phyloP scores from a whole-genome alignment of 176 grass and related monocot genomes.

The Eragrostis curvula region DNA sequence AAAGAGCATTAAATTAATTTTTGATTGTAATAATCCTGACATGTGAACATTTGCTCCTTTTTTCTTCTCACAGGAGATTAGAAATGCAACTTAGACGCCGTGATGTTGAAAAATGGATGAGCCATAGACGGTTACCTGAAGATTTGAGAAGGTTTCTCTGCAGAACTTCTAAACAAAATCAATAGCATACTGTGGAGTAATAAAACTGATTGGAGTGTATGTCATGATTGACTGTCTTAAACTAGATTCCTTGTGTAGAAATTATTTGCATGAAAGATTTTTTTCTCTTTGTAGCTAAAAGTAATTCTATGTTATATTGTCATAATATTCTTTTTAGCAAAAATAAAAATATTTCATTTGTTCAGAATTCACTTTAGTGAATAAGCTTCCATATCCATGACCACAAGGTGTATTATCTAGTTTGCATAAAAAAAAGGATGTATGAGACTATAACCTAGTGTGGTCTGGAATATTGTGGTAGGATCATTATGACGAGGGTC shows the following conservation, averaged over 20 bases:
- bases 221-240: slow-evolving; percentile 12
- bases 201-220: neutral
- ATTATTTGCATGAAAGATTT: slow-evolving; percentile 3
- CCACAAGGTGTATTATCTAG: neutral
- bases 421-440: neutral
- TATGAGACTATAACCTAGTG: neutral
- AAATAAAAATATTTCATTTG: neutral
- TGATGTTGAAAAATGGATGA: slow-evolving; percentile 99
- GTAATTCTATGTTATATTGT: slow-evolving; percentile 13
- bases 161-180: slow-evolving; percentile 27
- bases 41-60: neutral
- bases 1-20: slow-evolving; percentile 1
- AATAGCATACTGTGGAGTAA: neutral
- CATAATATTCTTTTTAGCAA: neutral
- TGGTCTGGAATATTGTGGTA: neutral
- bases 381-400: slow-evolving; percentile 12
- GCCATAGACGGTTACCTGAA: slow-evolving; percentile 89
- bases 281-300: slow-evolving; percentile 10
- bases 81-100: slow-evolving; percentile 97
- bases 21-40: slow-evolving; percentile 19
- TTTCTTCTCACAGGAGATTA: slow-evolving; percentile 64
- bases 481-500: neutral
- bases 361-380: neutral
- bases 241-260: neutral
- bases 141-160: slow-evolving; percentile 79